A percentile compares a stretch with the other conserved stretches of the same genome.
Conservation (phyloP, 148 eudicot species). For the Spergularia bocconei region DNA sequence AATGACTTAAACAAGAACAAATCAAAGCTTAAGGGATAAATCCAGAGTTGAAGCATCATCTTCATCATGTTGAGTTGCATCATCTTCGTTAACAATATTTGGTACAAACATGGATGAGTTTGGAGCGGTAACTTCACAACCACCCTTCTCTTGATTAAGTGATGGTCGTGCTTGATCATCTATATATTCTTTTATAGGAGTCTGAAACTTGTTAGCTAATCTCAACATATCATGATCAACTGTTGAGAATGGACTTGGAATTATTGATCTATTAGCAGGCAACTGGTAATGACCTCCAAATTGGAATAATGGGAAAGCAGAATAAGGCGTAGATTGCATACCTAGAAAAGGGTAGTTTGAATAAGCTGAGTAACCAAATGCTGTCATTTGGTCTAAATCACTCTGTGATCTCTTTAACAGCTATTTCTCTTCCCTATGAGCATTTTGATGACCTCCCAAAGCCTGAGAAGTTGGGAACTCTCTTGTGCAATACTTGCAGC, state of each 20-base stretch:
- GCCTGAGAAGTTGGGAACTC: too few relatives aligned
- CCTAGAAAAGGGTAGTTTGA: not conserved
- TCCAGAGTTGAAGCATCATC: constrained; percentile 9
- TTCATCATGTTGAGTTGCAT: not conserved
- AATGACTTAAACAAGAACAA: too few relatives aligned
- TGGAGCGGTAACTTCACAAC: not conserved
- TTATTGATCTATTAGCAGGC: not conserved
- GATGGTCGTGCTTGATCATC: not conserved
- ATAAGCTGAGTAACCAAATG: not conserved
- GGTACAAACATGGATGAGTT: too few relatives aligned
- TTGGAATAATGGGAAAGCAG: too few relatives aligned
- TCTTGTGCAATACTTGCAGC: too few relatives aligned
- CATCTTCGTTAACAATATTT: too few relatives aligned
- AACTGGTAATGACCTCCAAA: not conserved
- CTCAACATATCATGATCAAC: too few relatives aligned
- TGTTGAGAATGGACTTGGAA: not conserved
- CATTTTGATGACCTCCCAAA: too few relatives aligned
- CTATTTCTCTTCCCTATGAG: too few relatives aligned
- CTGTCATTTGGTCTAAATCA: not conserved
- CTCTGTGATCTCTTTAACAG: constrained; percentile 7
- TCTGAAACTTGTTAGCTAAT: too few relatives aligned
- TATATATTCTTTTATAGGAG: not conserved
- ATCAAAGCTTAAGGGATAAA: constrained; percentile 27
- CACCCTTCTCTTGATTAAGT: not conserved
- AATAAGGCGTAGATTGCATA: constrained; percentile 8